These are phyloP conservation scores for Coccomyxa sp. DNA, from an alignment of 139 green algal genomes.

Conservation along the genomic window DNA sequence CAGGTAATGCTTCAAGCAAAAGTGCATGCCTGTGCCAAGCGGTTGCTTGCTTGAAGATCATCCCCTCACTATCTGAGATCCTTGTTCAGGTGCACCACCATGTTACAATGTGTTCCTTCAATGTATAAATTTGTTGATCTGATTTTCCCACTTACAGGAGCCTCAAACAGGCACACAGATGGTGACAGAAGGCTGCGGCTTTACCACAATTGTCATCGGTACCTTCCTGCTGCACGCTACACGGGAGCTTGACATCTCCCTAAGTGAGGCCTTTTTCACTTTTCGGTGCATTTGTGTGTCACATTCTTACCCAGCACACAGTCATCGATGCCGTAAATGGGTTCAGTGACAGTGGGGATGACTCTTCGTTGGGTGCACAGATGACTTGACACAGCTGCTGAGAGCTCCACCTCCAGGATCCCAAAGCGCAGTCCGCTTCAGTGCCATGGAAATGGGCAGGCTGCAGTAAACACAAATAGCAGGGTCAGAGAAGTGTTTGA, in stretches of 20 bases:
- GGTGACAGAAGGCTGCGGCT: constrained; percentile 76
- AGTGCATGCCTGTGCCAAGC: not conserved
- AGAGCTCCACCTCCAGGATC: not conserved
- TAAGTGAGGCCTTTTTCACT: not conserved
- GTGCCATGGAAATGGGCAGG: not conserved
- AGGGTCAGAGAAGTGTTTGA: too few relatives aligned
- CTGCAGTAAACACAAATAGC: too few relatives aligned
- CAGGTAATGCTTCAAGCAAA: constrained; percentile 23
- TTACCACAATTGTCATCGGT: constrained; percentile 91
- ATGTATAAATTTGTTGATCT: not conserved
- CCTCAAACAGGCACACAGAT: constrained; percentile 64
- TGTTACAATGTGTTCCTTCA: not conserved
- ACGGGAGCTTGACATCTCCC: constrained; percentile 63
- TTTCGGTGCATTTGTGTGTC: not conserved
- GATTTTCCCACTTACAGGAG: constrained; percentile 37
- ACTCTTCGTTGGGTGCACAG: not conserved
- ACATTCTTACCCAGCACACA: not conserved
- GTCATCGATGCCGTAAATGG: not conserved
- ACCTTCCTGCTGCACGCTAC: constrained; percentile 93
- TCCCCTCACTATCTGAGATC: not conserved
- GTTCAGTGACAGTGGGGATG: not conserved
- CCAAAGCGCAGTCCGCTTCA: not conserved
- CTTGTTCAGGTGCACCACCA: not conserved
- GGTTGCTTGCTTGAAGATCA: not conserved
- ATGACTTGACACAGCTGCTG: not conserved